A percentile compares a stretch with the other conserved stretches of the same genome.
These are phyloP conservation scores for Bisporella sp. DNA, from an alignment of 2,329 filamentous ascomycete genomes.

Conservation along the genomic window DNA sequence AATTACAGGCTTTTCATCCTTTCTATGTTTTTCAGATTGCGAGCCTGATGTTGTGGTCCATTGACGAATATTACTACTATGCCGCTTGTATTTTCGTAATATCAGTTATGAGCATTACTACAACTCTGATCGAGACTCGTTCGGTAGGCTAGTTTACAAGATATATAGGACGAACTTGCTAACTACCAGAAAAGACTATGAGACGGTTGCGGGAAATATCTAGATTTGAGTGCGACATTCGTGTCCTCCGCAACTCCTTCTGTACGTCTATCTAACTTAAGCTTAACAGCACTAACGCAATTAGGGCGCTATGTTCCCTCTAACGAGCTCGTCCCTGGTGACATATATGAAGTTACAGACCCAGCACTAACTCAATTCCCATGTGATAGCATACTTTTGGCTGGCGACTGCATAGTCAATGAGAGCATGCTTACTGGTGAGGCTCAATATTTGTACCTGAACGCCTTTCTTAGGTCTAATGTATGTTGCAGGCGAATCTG, in stretches of 20 bases:
- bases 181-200: conserved; percentile 59
- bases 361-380: conserved; percentile 83
- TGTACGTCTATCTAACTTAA: conserved; percentile 46
- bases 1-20: conserved; percentile 85
- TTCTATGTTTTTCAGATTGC: conserved; percentile 98
- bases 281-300: conserved; percentile 2
- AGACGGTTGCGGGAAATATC: conserved; percentile 83
- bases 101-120: conserved; percentile 83
- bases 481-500: conserved; percentile 65
- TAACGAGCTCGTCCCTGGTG: conserved; percentile 84
- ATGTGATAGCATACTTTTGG: conserved; percentile 83
- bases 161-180: conserved; percentile 1
- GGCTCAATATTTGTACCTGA: background rate
- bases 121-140: conserved; percentile 84
- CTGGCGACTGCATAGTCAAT: conserved; percentile 96
- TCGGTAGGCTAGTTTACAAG: conserved; percentile 46
- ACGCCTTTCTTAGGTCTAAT: background rate
- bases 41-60: conserved; percentile 86
- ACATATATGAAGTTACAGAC: conserved; percentile 95
- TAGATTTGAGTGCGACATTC: conserved; percentile 88
- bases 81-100: conserved; percentile 92
- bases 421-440: conserved; percentile 91
- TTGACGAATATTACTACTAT: conserved; percentile 98
- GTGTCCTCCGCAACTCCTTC: conserved; percentile 89
- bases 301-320: conserved; percentile 78